Base-by-base conservation (phyloP, 306 rosid species). In the Pterocarpus santalinus region DNA sequence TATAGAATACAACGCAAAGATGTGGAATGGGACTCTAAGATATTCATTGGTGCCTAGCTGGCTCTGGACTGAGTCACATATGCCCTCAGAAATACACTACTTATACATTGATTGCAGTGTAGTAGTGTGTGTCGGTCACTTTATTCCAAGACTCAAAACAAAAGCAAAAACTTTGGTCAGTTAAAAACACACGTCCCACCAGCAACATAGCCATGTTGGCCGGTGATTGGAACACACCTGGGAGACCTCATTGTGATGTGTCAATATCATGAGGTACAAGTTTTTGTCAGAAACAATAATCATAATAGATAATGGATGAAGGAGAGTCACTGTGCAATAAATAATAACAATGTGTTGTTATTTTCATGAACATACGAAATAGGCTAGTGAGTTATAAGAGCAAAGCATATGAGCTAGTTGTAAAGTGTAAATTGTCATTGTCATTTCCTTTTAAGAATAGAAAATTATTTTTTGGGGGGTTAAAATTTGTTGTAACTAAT, bases 251-350 rank as follows among this genome's bases (percentile, higher is more conserved):
- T 8, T 52, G 32, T 76, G 83, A 83, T 32, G 15, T 22, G 83
- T 83, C 87, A 53, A 71, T 79, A 13, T 80, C 83, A 76, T 51
- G 66, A 22, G 28, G 55, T 22, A 49, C 78, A 16, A 81, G 61
- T 56, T 67, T 22, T 22, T 22, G 28, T 22, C 28, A 22, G 28
- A 22, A 22, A 8, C 55, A 82, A 22, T 53, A 5, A 11, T 60
- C n/a, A 46, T 30, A 6, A 33, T 52, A 22, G 28, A 22, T 22
- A 22, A 22, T 22, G 39, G 57, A 70, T 28, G 8, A n/a, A 74
- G 63, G 46, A 32, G 77, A 30, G 76, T 79, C 34, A 32, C 41
- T 17, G 65, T 28, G 0, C 52, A 56, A n/a, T n/a, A 4, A 33
- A 49, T 13, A 7, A 15, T 17, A 43, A 47, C 1, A 12, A 69